Percentiles rank a stretch among this genome's conserved stretches.
Conservation (phyloP, 2,329 filamentous ascomycete genomes). For the Coniochaeta pulveracea region DNA sequence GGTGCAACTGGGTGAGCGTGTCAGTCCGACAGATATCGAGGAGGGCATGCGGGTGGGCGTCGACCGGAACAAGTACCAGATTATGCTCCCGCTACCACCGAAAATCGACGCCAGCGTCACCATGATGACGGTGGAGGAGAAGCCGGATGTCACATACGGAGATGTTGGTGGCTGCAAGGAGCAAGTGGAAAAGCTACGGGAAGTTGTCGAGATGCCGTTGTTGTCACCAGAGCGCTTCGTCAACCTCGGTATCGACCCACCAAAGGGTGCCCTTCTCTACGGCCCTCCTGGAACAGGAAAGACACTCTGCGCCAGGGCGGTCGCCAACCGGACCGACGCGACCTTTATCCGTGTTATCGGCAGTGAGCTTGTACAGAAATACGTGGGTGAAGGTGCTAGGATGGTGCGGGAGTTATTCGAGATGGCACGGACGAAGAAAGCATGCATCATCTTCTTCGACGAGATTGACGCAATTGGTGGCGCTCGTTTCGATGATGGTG, state of each 20-base stretch:
- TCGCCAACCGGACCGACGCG: constrained; percentile 94
- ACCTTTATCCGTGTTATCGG: constrained; percentile 99
- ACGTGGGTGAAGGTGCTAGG: constrained; percentile 92
- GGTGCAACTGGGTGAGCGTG: constrained; percentile 90
- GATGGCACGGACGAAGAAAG: constrained; percentile 99
- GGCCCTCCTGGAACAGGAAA: constrained; percentile 98
- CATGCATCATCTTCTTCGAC: constrained; percentile 99
- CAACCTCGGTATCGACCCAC: constrained; percentile 96
- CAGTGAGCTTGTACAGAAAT: constrained; percentile 96
- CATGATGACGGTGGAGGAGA: constrained; percentile 99
- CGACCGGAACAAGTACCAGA: constrained; percentile 98
- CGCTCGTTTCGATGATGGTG: constrained; percentile 91
- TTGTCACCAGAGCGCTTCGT: constrained; percentile 95
- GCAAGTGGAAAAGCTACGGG: constrained; percentile 96
- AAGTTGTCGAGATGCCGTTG: constrained; percentile 97
- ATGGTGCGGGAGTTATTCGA: constrained; percentile 99
- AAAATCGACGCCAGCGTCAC: constrained; percentile 99
- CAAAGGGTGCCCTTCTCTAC: constrained; percentile 93
- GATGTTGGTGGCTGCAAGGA: constrained; percentile 99
- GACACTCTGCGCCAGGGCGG: constrained; percentile 92
- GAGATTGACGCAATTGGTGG: constrained; percentile 96
- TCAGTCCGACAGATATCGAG: constrained; percentile 97
- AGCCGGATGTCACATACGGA: constrained; percentile 97
- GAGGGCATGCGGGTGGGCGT: constrained; percentile 98
- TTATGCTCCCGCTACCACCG: constrained; percentile 85